Conservation (phyloP, 768 basidiomycete genomes). For the Boletellus ananas region DNA sequence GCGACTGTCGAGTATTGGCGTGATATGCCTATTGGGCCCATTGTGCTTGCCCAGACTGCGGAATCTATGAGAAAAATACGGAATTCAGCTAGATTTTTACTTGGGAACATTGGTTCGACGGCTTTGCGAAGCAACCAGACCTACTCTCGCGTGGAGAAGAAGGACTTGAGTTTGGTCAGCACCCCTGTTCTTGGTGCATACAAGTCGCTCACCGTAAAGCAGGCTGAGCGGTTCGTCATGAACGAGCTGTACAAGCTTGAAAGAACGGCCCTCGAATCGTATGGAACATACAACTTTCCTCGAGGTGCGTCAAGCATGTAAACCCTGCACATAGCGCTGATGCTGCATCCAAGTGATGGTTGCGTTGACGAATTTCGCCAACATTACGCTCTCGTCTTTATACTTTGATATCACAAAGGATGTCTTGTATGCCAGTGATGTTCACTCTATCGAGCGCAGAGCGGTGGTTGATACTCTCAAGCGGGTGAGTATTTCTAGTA, state of each 20-base stretch:
- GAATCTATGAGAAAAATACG: slow-evolving; percentile 81
- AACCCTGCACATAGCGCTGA: neutral
- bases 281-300: slow-evolving; percentile 74
- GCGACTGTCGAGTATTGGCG: slow-evolving; percentile 87
- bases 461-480: slow-evolving; percentile 68
- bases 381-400: slow-evolving; percentile 79
- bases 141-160: slow-evolving; percentile 16
- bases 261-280: slow-evolving; percentile 59
- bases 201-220: slow-evolving; percentile 8
- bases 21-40: slow-evolving; percentile 83
- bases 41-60: slow-evolving; percentile 66
- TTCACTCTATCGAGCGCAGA: slow-evolving; percentile 50
- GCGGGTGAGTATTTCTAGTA: slow-evolving; percentile 43
- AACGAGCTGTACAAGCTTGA: slow-evolving; percentile 78
- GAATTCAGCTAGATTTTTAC: slow-evolving; percentile 80
- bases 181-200: neutral
- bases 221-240: slow-evolving; percentile 88
- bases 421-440: slow-evolving; percentile 70
- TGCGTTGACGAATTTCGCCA: slow-evolving; percentile 72
- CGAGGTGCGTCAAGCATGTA: slow-evolving; percentile 48
- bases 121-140: slow-evolving; percentile 4
- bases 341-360: slow-evolving; percentile 52
- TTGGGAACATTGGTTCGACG: slow-evolving; percentile 63
- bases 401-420: slow-evolving; percentile 95
- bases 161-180: slow-evolving; percentile 64